phyloP scores from a whole-genome alignment of 2,329 filamentous ascomycete species.

The Aspergillus aculeatinus region DNA sequence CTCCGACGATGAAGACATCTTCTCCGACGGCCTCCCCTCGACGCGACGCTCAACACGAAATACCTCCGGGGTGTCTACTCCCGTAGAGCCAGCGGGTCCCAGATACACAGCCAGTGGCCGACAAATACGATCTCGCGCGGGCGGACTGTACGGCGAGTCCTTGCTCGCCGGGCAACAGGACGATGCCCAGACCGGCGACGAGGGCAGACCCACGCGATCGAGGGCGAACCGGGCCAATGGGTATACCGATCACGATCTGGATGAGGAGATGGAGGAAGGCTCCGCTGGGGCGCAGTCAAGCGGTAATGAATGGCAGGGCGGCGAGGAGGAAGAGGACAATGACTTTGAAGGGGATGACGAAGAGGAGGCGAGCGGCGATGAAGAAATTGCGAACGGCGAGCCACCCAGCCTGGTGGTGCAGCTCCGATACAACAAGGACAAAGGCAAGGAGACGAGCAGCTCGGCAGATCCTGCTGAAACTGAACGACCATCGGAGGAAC shows the following conservation, averaged over 20 bases:
- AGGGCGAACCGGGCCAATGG: conserved; percentile 34
- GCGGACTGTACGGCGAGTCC: conserved; percentile 55
- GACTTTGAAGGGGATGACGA: conserved; percentile 60
- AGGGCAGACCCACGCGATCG: conserved; percentile 42
- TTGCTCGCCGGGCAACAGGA: conserved; percentile 56
- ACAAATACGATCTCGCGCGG: conserved; percentile 63
- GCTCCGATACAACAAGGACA: conserved; percentile 51
- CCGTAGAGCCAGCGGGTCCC: conserved; percentile 65
- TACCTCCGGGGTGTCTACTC: conserved; percentile 66
- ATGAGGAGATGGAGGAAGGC: conserved; percentile 65
- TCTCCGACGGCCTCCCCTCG: conserved; percentile 62
- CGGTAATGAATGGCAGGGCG: conserved; percentile 69
- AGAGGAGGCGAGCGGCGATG: conserved; percentile 42
- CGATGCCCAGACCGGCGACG: conserved; percentile 47
- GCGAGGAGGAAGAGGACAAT: conserved; percentile 70
- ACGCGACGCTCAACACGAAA: conserved; percentile 65
- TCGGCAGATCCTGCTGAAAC: conserved; percentile 18
- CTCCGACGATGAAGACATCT: conserved; percentile 79
- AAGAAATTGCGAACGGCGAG: conserved; percentile 50
- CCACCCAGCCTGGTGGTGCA: conserved; percentile 72
- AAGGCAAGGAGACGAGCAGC: conserved; percentile 25
- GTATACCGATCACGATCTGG: conserved; percentile 57
- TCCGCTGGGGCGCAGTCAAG: conserved; percentile 62
- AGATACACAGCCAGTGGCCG: conserved; percentile 80
- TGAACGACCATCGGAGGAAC: conserved; percentile 11